phyloP scores from a whole-genome alignment of 1,139 yeast genomes.

The Hyphopichia burtonii region DNA sequence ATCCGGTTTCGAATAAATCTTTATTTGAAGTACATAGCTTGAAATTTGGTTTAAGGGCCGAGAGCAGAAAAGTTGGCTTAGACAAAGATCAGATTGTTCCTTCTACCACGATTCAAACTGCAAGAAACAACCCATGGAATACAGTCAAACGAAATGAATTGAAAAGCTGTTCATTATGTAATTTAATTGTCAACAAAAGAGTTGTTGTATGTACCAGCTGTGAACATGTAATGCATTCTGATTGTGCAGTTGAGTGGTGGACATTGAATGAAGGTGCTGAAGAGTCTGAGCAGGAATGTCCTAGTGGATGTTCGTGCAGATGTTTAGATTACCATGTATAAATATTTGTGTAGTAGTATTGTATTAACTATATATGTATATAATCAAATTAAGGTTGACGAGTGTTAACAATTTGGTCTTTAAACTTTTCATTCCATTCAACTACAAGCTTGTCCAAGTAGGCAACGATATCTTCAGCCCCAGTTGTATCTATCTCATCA shows the following conservation, averaged over 20 bases:
- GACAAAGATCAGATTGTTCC: conserved; percentile 15
- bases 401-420: conserved; percentile 68
- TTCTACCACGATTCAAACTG: conserved; percentile 22
- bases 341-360: too few relatives aligned
- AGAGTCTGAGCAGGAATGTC: conserved; percentile 56
- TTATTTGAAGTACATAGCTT: conserved; percentile 38
- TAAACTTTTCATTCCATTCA: conserved; percentile 70
- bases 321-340: conserved; percentile 44
- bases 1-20: conserved; percentile 10
- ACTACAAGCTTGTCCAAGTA: conserved; percentile 55
- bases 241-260: conserved; percentile 88
- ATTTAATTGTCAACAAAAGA: conserved; percentile 56
- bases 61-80: conserved; percentile 5
- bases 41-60: conserved; percentile 40
- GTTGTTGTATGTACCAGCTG: conserved; percentile 71
- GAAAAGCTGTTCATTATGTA: conserved; percentile 65
- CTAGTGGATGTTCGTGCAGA: conserved; percentile 87
- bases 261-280: conserved; percentile 28
- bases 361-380: not conserved
- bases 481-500: conserved; percentile 59
- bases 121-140: conserved; percentile 33
- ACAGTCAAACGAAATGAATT: conserved; percentile 21
- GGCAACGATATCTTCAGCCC: conserved; percentile 59
- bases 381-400: conserved; percentile 20
- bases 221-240: conserved; percentile 74